Evolutionary conservation across 805 yeast genomes (phyloP).

Genomic region (Pichia deserticola): DNA sequence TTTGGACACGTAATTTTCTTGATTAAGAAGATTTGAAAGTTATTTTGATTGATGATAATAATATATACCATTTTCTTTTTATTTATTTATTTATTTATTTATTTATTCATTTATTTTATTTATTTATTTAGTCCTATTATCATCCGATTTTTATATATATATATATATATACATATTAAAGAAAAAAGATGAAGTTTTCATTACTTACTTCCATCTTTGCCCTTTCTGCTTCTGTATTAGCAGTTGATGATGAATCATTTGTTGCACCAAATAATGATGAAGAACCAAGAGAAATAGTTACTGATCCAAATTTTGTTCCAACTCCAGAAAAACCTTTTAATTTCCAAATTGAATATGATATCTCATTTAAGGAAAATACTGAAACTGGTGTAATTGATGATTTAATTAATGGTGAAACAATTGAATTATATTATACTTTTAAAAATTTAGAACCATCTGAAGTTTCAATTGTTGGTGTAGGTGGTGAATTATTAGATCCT

Average conservation of each 20-base stretch:
- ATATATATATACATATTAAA: no score
- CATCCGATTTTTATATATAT: no score
- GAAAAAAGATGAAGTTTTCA: slow-evolving; percentile 12
- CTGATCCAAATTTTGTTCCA: slow-evolving; percentile 23
- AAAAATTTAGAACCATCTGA: slow-evolving; percentile 45
- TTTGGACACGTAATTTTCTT: no score
- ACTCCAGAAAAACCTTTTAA: slow-evolving; percentile 34
- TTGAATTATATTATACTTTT: slow-evolving; percentile 45
- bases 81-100: no score
- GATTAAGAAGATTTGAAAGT: no score
- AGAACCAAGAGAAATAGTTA: slow-evolving; percentile 14
- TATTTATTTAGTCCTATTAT: no score
- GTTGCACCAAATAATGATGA: slow-evolving; percentile 8
- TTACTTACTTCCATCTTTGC: slow-evolving; percentile 3
- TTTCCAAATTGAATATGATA: slow-evolving; percentile 40
- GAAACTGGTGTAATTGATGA: slow-evolving; percentile 37
- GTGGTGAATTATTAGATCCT: slow-evolving; percentile 57
- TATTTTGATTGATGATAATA: no score
- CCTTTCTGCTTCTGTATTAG: slow-evolving; percentile 10
- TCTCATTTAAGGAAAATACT: slow-evolving; percentile 32
- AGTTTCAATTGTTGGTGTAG: slow-evolving; percentile 55
- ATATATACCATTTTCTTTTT: no score
- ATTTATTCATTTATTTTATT: no score
- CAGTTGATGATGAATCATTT: neutral
- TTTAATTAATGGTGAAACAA: slow-evolving; percentile 43